Evolutionary conservation across 2,329 filamentous ascomycete genomes (phyloP), one percentile per base, ranked within the genome.

Genomic region (Claviceps africana): DNA sequence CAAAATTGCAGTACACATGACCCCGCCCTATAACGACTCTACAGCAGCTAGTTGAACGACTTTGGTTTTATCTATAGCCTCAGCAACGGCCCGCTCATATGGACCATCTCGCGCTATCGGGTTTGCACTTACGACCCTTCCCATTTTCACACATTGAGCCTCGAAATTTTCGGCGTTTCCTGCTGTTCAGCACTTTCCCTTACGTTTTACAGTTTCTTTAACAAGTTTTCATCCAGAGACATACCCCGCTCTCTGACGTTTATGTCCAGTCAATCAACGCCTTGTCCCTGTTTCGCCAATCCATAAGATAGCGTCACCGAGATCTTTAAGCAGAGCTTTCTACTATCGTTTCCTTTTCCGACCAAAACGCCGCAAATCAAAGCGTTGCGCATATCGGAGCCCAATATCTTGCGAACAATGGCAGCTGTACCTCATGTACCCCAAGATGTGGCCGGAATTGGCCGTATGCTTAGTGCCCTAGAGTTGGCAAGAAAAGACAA

Each of bases 401-500:
- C 22, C 4, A 22, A 33, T 11, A 10, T 19, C 28, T 35, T 10
- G 6, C 25, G 13, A 3, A 42, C 52, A 56, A 67, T 68, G 66
- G 57, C 59, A 51, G 58, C 76, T 25, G 45, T 13, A 39, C 87
- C 86, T 2, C 85, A 82, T 64, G 69, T 73, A 55, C 66, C 77
- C 4, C 91, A 96, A 68, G 79, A 95, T 63, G 71, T 75, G 10
- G 72, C 82, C 47, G 77, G 86, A 60, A 77, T 93, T 53, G 70
- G 78, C 3, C 71, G 76, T 50, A 77, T 97, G 60, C 67, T 94
- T 21, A 71, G 73, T 25, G 71, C 72, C 25, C 76, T 95, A 19
- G 79, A 88, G 46, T 67, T 68, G 11, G 73, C 72, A 19, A 69
- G 71, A 45, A 79, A 81, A 61, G 68, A 71, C 55, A 76, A 78